Percentiles rank a stretch among this genome's conserved stretches.
Conservation (phyloP, 352 stramenopile genomes). For the Nothophytophthora sp. region DNA sequence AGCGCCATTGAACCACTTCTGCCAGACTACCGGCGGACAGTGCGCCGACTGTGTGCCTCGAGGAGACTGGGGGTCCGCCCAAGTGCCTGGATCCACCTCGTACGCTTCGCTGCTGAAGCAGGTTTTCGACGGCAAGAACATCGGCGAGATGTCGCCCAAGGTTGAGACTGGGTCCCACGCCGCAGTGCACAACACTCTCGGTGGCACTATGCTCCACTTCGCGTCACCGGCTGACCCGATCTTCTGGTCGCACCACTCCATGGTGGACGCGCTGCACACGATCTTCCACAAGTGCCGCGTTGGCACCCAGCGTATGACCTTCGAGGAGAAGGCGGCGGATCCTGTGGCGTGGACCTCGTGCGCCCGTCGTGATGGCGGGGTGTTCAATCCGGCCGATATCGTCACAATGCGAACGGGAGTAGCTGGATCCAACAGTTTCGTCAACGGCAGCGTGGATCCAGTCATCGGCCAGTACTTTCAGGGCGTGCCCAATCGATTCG, state of each 20-base stretch:
- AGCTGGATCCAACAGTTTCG: slow-evolving; percentile 12
- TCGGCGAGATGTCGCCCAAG: slow-evolving; percentile 29
- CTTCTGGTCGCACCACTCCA: slow-evolving; percentile 69
- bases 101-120: slow-evolving; percentile 32
- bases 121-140: slow-evolving; percentile 31
- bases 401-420: slow-evolving; percentile 32
- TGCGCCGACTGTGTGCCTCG: slow-evolving; percentile 43
- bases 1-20: slow-evolving; percentile 46
- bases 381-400: slow-evolving; percentile 39
- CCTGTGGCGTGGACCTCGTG: slow-evolving; percentile 38
- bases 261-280: slow-evolving; percentile 54
- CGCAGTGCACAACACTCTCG: slow-evolving; percentile 42
- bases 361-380: slow-evolving; percentile 14
- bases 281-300: slow-evolving; percentile 66
- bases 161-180: slow-evolving; percentile 43
- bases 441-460: slow-evolving; percentile 24
- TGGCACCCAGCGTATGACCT: slow-evolving; percentile 32
- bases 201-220: slow-evolving; percentile 32
- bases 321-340: slow-evolving; percentile 39
- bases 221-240: slow-evolving; percentile 48
- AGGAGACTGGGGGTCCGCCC: slow-evolving; percentile 20
- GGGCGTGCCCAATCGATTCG: slow-evolving; percentile 26
- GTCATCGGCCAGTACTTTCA: slow-evolving; percentile 32
- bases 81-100: slow-evolving; percentile 20
- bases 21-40: slow-evolving; percentile 14